phyloP scores from a whole-genome alignment of 176 grass and related monocot species.

The Ensete ventricosum region DNA sequence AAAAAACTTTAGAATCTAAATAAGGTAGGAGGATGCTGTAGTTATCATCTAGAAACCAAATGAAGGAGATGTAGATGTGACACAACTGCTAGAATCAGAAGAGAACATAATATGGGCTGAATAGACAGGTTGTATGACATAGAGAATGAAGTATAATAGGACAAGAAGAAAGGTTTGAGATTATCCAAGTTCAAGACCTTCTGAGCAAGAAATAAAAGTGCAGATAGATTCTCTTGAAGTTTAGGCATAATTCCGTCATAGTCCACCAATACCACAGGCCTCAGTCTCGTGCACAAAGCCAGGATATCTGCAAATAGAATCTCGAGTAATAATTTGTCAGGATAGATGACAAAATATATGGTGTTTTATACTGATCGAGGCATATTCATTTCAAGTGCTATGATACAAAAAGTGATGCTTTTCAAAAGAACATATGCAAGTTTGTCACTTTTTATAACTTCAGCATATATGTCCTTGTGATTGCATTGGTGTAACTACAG shows the following conservation, averaged over 20 bases:
- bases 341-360: background rate
- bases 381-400: background rate
- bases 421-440: too few relatives aligned
- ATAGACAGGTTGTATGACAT: background rate
- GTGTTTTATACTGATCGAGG: background rate
- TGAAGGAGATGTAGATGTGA: too few relatives aligned
- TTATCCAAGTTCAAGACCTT: constrained; percentile 32
- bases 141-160: background rate
- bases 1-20: too few relatives aligned
- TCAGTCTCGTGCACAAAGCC: constrained; percentile 47
- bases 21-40: too few relatives aligned
- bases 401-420: too few relatives aligned
- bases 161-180: background rate
- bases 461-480: too few relatives aligned
- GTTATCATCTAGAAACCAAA: too few relatives aligned
- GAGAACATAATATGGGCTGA: background rate
- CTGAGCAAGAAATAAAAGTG: constrained; percentile 30
- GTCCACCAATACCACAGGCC: constrained; percentile 47
- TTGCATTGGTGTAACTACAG: too few relatives aligned
- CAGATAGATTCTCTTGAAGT: constrained; percentile 46
- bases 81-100: too few relatives aligned
- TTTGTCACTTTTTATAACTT: too few relatives aligned
- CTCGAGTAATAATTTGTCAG: constrained; percentile 8
- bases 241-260: constrained; percentile 60
- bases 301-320: constrained; percentile 35